These are phyloP conservation scores for Xylaria sp. DNA, from an alignment of 2,329 filamentous ascomycete genomes.

Conservation along the genomic window DNA sequence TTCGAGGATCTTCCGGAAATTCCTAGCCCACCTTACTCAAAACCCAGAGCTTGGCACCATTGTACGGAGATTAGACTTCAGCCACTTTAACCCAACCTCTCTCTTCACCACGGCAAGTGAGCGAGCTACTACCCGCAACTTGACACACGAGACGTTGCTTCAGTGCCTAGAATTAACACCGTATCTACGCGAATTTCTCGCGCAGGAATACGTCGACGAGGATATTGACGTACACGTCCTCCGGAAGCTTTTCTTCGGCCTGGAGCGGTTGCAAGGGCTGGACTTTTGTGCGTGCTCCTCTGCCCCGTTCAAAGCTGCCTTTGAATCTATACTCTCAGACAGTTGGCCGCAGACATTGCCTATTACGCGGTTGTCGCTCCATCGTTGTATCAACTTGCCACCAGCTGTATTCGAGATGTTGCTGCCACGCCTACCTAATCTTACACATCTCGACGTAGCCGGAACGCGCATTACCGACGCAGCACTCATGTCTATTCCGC, in stretches of 20 bases:
- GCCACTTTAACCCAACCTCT: constrained; percentile 84
- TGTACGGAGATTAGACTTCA: constrained; percentile 84
- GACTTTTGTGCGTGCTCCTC: constrained; percentile 84
- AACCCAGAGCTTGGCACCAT: constrained; percentile 78
- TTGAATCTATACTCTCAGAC: constrained; percentile 65
- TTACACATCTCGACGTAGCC: constrained; percentile 84
- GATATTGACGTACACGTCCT: constrained; percentile 77
- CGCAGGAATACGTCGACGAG: constrained; percentile 83
- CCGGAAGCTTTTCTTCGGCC: constrained; percentile 74
- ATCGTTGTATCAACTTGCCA: constrained; percentile 80
- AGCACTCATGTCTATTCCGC: constrained; percentile 75
- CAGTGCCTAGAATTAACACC: constrained; percentile 78
- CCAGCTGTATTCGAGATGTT: constrained; percentile 74
- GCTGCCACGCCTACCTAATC: constrained; percentile 73
- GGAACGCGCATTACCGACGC: constrained; percentile 80
- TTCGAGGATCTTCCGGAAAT: constrained; percentile 85
- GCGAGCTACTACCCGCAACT: constrained; percentile 78
- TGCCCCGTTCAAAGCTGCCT: constrained; percentile 71
- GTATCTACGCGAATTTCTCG: constrained; percentile 79
- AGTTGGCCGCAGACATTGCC: constrained; percentile 66
- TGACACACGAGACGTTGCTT: constrained; percentile 78
- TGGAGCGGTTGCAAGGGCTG: constrained; percentile 72
- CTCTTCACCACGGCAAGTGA: constrained; percentile 80
- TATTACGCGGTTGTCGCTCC: constrained; percentile 76
- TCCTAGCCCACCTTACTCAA: constrained; percentile 73